A percentile compares a stretch with the other conserved stretches of the same genome.
Conservation (phyloP, 1,284 basidiomycete genomes). For the Boletus mariae region DNA sequence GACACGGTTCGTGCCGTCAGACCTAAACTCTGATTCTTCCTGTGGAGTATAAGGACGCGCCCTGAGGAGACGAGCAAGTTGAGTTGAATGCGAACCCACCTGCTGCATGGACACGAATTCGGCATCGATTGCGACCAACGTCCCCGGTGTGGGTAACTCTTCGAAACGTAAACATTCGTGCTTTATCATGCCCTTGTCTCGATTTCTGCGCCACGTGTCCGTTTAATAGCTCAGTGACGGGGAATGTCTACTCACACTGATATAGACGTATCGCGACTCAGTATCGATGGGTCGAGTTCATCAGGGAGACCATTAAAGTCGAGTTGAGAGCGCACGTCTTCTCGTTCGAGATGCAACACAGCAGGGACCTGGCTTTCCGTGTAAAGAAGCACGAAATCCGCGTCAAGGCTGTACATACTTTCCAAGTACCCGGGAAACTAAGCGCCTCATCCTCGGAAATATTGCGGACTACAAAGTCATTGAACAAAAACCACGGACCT, state of each 20-base stretch:
- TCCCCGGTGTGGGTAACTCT: slow-evolving; percentile 86
- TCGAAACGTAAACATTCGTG: slow-evolving; percentile 69
- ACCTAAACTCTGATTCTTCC: slow-evolving; percentile 94
- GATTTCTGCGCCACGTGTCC: slow-evolving; percentile 45
- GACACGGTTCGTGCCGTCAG: slow-evolving; percentile 92
- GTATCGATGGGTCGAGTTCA: slow-evolving; percentile 68
- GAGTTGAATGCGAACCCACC: slow-evolving; percentile 36
- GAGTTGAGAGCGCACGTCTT: slow-evolving; percentile 56
- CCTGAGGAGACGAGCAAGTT: neutral
- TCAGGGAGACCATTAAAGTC: slow-evolving; percentile 68
- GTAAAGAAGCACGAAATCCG: neutral
- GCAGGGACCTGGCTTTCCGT: slow-evolving; percentile 66
- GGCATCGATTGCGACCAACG: slow-evolving; percentile 91
- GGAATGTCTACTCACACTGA: slow-evolving; percentile 56
- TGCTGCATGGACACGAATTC: slow-evolving; percentile 98
- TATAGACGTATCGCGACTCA: slow-evolving; percentile 86
- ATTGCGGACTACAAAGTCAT: slow-evolving; percentile 90
- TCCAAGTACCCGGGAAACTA: slow-evolving; percentile 88
- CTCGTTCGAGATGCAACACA: slow-evolving; percentile 82
- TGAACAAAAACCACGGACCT: slow-evolving; percentile 91
- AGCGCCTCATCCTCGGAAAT: slow-evolving; percentile 85
- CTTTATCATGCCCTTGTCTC: slow-evolving; percentile 70
- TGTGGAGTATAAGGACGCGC: slow-evolving; percentile 27
- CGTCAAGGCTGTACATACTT: slow-evolving; percentile 46
- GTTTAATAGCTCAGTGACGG: neutral